Base-by-base conservation (phyloP, 805 yeast species). In the Candida peoriensis region DNA sequence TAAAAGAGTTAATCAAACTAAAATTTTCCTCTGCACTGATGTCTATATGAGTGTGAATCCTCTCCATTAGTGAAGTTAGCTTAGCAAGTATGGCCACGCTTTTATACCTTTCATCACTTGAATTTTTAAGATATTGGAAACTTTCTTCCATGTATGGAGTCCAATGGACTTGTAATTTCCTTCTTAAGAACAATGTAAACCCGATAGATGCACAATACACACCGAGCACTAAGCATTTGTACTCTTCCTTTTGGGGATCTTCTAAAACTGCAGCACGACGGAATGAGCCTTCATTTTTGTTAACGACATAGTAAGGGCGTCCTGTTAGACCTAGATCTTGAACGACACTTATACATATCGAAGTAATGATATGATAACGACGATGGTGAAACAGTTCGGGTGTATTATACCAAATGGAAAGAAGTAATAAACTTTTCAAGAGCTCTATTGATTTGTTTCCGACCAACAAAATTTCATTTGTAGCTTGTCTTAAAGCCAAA, bases 311-410 rank as follows among this genome's bases (percentile, higher is more conserved):
- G 46, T 54, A 65, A 13, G 75, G 68, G 29, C 74, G 52, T 19
- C 81, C 74, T 17, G 76, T 74, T 5, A 87, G 67, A 0, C 95
- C 95, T 35, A 88, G 59, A 54, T 88, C 96, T 47, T 76, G 81
- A 2, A 83, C 70, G 57, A 88, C 64, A 4, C 81, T 66, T 11
- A 80, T 74, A 34, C 88, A 76, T 16, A 85, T 62, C 11, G 74
- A 64, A 36, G 76, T 74, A 43, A 85, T 68, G 34, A 86, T 63
- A 52, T 84, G 93, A 44, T 80, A 78, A 31, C 94, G 73, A 38
- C 94, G 74, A 47, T 82, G 83, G 43, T 78, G 83, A 44, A 84
- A 83, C 46, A 84, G 64, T 56, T 86, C 96, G 0, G 95, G 84
- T 4, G 85, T 74, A 44, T 82, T 84, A 53, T 86, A 87, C 95